Conservation (phyloP, 345 rosid genomes). For the Syzygium aromaticum region DNA sequence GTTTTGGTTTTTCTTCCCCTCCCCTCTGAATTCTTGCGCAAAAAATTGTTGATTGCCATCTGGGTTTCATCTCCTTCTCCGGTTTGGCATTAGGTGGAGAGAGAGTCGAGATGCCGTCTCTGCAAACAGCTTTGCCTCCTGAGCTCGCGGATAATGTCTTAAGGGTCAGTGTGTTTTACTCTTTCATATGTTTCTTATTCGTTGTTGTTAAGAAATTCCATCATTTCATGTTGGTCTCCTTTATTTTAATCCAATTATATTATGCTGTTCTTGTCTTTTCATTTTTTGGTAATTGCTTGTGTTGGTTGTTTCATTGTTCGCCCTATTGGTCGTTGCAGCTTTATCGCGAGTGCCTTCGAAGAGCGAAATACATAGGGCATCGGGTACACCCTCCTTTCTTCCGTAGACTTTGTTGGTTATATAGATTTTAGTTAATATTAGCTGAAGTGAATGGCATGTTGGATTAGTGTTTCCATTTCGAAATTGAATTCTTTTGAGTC, state of each 20-base stretch:
- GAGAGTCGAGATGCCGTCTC: slow-evolving; percentile 52
- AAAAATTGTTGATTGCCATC: background rate
- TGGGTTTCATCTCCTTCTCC: background rate
- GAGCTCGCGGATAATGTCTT: slow-evolving; percentile 85
- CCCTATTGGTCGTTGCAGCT: slow-evolving; percentile 35
- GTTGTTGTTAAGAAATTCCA: background rate
- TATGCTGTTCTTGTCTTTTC: background rate
- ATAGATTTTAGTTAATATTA: background rate
- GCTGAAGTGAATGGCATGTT: background rate
- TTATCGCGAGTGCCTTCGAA: slow-evolving; percentile 92
- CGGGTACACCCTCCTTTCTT: slow-evolving; percentile 25
- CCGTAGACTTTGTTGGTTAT: background rate
- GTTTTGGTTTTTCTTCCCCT: background rate
- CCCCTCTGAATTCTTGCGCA: background rate
- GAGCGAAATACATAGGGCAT: slow-evolving; percentile 82
- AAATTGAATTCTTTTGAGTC: background rate
- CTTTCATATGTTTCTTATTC: background rate
- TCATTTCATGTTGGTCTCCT: background rate
- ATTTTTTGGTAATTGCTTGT: background rate
- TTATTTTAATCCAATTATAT: background rate
- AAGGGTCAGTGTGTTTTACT: slow-evolving; percentile 30
- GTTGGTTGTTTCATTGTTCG: background rate
- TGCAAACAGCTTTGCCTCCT: slow-evolving; percentile 84
- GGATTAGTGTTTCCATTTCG: background rate
- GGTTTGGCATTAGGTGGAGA: background rate